phyloP scores from a whole-genome alignment of 257 asterid species.

The Nicotiana noctiflora region DNA sequence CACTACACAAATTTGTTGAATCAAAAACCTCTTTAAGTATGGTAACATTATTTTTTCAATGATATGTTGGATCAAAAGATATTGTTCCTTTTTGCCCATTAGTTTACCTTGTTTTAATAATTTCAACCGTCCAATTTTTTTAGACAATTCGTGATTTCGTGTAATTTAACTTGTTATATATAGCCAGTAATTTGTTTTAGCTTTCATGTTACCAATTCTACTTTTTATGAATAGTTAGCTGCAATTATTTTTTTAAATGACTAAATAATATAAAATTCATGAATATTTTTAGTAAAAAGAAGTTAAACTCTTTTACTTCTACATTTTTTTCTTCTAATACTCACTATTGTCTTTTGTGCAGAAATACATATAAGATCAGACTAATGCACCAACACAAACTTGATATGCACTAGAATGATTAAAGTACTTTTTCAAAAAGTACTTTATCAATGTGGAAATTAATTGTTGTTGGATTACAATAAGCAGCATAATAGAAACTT shows the following conservation, averaged over 20 bases:
- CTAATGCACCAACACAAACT: not conserved
- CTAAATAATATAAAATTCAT: no score
- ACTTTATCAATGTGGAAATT: conserved; percentile 55
- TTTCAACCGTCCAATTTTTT: not conserved
- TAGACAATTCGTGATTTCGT: no score
- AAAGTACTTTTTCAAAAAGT: conserved; percentile 49
- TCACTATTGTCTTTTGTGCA: not conserved
- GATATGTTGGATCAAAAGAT: not conserved
- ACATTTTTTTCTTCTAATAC: no score
- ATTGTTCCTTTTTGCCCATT: not conserved
- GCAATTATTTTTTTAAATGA: no score
- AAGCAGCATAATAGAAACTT: conserved; percentile 54
- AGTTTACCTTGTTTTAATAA: not conserved
- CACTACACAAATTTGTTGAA: not conserved
- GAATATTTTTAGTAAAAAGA: not conserved
- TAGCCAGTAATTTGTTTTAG: not conserved
- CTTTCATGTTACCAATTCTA: no score
- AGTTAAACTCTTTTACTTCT: not conserved
- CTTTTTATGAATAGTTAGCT: no score
- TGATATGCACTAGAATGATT: not conserved
- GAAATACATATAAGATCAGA: not conserved
- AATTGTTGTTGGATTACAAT: conserved; percentile 39
- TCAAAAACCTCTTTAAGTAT: not conserved
- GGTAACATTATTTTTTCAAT: not conserved
- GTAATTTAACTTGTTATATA: not conserved